These are phyloP conservation scores for Pseudogymnoascus sp. DNA, from an alignment of 2,329 filamentous ascomycete species.

Conservation along the genomic window DNA sequence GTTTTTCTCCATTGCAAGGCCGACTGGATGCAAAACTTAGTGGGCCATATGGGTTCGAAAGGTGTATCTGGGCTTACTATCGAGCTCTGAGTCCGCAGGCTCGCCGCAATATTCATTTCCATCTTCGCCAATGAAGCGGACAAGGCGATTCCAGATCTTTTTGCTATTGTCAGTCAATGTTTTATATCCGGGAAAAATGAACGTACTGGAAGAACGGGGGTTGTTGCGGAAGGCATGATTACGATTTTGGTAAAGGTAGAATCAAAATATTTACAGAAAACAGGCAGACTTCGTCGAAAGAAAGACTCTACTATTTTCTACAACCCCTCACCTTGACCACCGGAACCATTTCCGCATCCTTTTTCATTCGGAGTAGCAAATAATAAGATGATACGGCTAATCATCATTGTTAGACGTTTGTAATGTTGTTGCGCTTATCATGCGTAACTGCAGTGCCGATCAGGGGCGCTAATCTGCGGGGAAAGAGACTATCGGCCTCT, in stretches of 20 bases:
- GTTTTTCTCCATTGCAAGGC: constrained; percentile 17
- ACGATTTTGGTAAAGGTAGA: background rate
- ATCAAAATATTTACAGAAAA: background rate
- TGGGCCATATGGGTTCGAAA: background rate
- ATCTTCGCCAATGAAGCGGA: constrained; percentile 22
- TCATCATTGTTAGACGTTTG: background rate
- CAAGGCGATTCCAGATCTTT: constrained; percentile 17
- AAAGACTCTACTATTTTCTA: background rate
- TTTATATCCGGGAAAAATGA: background rate
- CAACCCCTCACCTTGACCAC: background rate
- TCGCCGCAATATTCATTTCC: constrained; percentile 24
- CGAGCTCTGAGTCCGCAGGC: constrained; percentile 17
- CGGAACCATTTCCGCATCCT: background rate
- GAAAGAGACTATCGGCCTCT: background rate
- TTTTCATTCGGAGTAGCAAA: background rate
- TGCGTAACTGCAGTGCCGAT: background rate
- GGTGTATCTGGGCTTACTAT: constrained; percentile 1
- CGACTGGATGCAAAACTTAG: background rate
- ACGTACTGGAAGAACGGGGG: background rate
- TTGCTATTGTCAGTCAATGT: constrained; percentile 8
- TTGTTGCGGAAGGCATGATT: background rate
- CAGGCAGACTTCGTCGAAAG: background rate
- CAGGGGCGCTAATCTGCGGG: background rate
- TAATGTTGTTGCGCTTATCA: background rate
- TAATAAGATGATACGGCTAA: background rate